These are phyloP conservation scores for Boletus tylopilopsis DNA, from an alignment of 768 basidiomycete genomes.

Conservation along the genomic window DNA sequence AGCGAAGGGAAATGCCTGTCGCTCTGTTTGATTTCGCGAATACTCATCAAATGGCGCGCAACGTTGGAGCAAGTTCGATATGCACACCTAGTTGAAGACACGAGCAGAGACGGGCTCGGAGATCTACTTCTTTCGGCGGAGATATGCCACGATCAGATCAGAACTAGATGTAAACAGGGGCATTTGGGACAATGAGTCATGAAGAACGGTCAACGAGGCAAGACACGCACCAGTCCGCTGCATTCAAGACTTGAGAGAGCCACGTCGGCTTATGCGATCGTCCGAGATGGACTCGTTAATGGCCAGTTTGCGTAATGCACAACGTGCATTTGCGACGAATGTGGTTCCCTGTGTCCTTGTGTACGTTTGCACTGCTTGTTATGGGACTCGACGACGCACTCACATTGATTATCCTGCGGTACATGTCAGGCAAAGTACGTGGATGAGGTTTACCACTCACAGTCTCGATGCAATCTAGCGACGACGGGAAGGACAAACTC, in stretches of 20 bases:
- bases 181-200: not conserved
- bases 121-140: constrained; percentile 16
- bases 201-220: not conserved
- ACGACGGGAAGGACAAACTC: no score
- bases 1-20: not conserved
- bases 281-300: not conserved
- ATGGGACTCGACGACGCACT: not conserved
- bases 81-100: not conserved
- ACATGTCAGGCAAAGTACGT: no score
- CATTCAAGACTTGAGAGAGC: not conserved
- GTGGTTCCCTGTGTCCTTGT: not conserved
- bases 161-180: not conserved
- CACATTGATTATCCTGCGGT: no score
- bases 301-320: not conserved
- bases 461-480: no score
- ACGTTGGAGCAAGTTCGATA: not conserved
- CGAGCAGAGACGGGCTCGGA: constrained; percentile 1
- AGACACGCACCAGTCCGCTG: not conserved
- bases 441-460: no score
- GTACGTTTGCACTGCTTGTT: constrained; percentile 1
- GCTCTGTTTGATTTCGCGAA: not conserved
- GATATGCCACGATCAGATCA: constrained; percentile 8
- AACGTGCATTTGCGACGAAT: not conserved
- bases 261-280: not conserved
- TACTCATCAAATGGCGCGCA: no score